phyloP scores from a whole-genome alignment of 2,329 filamentous ascomycete genomes.

The Fusarium mexicanum region DNA sequence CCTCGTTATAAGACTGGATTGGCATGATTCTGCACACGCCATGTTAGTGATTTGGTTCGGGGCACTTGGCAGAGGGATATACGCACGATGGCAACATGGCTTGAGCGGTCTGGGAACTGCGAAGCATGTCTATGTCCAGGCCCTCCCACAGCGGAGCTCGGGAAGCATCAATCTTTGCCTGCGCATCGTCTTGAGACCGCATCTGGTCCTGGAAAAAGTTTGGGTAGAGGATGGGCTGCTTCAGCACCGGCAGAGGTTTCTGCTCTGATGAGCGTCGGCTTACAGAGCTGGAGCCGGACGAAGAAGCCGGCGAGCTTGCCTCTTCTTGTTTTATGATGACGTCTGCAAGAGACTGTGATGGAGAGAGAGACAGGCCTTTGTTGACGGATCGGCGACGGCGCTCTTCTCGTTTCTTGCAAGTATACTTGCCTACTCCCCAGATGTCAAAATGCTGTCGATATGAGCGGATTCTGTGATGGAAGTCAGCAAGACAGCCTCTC shows the following conservation, averaged over 20 bases:
- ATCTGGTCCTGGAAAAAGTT: conserved; percentile 7
- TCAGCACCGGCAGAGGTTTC: conserved; percentile 24
- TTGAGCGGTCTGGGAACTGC: background rate
- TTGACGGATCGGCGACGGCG: conserved; percentile 23
- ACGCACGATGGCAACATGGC: conserved; percentile 27
- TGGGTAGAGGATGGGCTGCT: conserved; percentile 1
- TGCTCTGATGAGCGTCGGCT: conserved; percentile 31
- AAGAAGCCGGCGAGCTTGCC: conserved; percentile 10
- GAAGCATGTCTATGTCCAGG: conserved; percentile 1
- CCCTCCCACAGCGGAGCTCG: conserved; percentile 6
- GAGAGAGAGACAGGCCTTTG: conserved; percentile 24
- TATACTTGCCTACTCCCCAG: conserved; percentile 61
- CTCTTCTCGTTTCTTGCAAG: conserved; percentile 48
- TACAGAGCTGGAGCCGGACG: conserved; percentile 5
- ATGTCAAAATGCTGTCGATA: conserved; percentile 59
- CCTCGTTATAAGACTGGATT: conserved; percentile 3
- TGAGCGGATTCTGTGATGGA: conserved; percentile 49
- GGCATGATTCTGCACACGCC: conserved; percentile 13
- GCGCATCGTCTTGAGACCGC: background rate
- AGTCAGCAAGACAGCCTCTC: conserved; percentile 1
- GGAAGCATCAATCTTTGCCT: conserved; percentile 11
- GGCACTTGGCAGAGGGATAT: background rate
- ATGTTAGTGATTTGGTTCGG: background rate
- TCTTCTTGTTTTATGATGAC: background rate
- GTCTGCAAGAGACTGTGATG: conserved; percentile 24